Percentiles rank a stretch among this genome's conserved stretches.
These are phyloP conservation scores for Micractinium conductrix DNA, from an alignment of 139 green algal genomes.

Conservation along the genomic window DNA sequence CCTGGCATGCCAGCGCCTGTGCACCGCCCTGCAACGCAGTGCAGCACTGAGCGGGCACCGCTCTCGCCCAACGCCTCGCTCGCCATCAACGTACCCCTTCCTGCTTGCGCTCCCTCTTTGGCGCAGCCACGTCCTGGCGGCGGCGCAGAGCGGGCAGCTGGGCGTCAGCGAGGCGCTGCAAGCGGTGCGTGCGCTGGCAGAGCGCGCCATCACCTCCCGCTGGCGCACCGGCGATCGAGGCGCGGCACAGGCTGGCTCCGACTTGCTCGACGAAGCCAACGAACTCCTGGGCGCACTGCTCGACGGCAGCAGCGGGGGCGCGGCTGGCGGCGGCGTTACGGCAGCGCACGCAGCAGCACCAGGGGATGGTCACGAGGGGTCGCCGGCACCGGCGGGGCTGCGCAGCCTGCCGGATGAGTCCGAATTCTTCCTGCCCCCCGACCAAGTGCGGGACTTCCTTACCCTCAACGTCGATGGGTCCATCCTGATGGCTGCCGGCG, in stretches of 20 bases:
- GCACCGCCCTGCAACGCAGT: too few relatives aligned
- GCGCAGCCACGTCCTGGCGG: background rate
- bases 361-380: background rate
- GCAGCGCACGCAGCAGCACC: background rate
- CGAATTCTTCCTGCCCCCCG: slow-evolving; percentile 32
- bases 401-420: slow-evolving; percentile 28
- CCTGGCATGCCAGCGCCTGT: too few relatives aligned
- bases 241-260: slow-evolving; percentile 28
- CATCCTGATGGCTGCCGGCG: slow-evolving; percentile 12
- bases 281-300: background rate
- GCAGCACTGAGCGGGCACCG: too few relatives aligned
- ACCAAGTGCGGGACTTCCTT: slow-evolving; percentile 14
- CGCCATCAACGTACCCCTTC: too few relatives aligned
- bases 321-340: background rate
- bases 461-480: slow-evolving; percentile 30
- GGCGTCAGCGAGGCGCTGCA: background rate
- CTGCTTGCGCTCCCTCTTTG: background rate
- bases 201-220: background rate
- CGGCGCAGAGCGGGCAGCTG: background rate
- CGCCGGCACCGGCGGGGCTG: background rate
- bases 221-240: background rate
- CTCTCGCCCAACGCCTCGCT: too few relatives aligned
- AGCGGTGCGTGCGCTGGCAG: background rate
- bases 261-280: slow-evolving; percentile 46
- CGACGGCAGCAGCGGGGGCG: background rate